phyloP scores from a whole-genome alignment of 2,329 filamentous ascomycete genomes.

The Diplodia seriata region DNA sequence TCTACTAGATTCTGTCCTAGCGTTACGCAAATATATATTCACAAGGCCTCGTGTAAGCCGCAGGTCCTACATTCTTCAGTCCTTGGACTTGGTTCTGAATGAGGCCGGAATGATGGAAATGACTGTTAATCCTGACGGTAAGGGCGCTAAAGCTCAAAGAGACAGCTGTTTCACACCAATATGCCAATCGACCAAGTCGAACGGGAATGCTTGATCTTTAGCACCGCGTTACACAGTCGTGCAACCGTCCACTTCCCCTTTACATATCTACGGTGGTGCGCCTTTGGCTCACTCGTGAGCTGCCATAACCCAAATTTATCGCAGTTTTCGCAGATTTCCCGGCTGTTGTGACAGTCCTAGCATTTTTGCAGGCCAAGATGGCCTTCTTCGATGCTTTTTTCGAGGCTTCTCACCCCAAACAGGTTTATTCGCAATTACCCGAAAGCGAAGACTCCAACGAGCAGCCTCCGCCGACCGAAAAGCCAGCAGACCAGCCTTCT shows the following conservation, averaged over 20 bases:
- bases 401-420: not conserved
- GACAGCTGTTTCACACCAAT: not conserved
- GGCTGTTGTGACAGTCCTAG: no score
- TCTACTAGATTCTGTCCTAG: no score
- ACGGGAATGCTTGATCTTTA: conserved; percentile 14
- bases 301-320: not conserved
- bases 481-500: not conserved
- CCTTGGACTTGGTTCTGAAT: not conserved
- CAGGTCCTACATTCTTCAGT: not conserved
- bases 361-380: conserved; percentile 6
- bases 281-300: not conserved
- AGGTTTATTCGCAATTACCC: conserved; percentile 20
- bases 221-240: not conserved
- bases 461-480: conserved; percentile 2
- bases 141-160: not conserved
- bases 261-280: conserved; percentile 1
- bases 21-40: no score
- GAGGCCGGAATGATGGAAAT: conserved; percentile 10
- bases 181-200: no score
- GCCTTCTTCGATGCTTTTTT: conserved; percentile 9
- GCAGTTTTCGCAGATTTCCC: not conserved
- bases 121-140: not conserved
- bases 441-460: conserved; percentile 1
- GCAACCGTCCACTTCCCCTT: not conserved
- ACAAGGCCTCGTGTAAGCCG: not conserved